Evolutionary conservation across 257 asterid species (phyloP), one percentile per base, ranked within the genome.

Genomic region (Nemophila menziesii): DNA sequence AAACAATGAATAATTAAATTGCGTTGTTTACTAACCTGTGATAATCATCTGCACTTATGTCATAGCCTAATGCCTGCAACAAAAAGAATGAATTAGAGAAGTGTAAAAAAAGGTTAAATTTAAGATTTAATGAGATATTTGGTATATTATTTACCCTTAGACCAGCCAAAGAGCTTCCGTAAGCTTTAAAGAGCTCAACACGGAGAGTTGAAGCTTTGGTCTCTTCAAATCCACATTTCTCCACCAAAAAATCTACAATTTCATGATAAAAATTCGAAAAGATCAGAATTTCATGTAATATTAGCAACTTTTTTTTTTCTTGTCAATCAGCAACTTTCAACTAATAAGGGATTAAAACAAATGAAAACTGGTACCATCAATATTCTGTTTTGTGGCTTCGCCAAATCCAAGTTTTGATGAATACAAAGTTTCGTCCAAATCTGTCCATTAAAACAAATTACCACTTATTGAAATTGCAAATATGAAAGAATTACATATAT

Each of bases 111-210:
- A 23, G 6, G 13, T 7, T 22, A 15, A 45, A 18, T 13, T 19
- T 19, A 15, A 40, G 16, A 16, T 0, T 26, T 33, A 11, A 22
- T n/a, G n/a, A n/a, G n/a, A n/a, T n/a, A n/a, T n/a, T n/a, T n/a
- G 27, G 1, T 1, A n/a, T 33, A 23, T 17, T 33, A 66, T 55
- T 66, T 79, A 86, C 97, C 27, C 94, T 73, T 46, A 86, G 80
- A 43, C 94, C 97, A 53, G 93, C 93, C 48, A 86, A 76, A 33
- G 97, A 72, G 66, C 97, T 86, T 43, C 94, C 97, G 22, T 86
- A 77, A 51, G 77, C 75, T 52, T 52, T 73, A 65, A 87, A 87
- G 54, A 87, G 82, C 69, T 87, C 75, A 33, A 74, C 52, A 54
- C 92, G 83, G 42, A 87, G 62, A 29, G 60, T 53, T 0, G 80